phyloP scores from a whole-genome alignment of 2,329 filamentous ascomycete species.

The Diaporthe sp. region DNA sequence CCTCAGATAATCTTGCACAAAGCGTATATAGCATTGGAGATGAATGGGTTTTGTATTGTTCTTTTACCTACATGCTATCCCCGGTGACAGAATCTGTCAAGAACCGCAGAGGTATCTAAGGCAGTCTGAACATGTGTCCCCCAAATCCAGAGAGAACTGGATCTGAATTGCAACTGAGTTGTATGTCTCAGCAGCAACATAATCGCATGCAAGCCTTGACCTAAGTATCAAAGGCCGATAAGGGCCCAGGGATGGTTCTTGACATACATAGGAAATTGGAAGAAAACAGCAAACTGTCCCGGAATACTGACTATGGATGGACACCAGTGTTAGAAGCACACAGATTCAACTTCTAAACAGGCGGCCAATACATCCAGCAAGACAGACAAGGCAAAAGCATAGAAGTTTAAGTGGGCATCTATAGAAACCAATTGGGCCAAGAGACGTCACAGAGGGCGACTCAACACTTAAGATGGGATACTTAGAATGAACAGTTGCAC shows the following conservation, averaged over 20 bases:
- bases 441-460: background rate
- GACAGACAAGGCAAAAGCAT: background rate
- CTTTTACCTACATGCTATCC: background rate
- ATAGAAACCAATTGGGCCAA: background rate
- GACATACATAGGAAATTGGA: background rate
- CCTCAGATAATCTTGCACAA: background rate
- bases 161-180: background rate
- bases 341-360: background rate
- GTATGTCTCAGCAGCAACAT: background rate
- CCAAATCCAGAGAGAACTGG: background rate
- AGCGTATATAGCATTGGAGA: too few species aligned
- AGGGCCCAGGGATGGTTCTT: background rate
- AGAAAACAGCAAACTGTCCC: background rate
- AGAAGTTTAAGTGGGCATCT: background rate
- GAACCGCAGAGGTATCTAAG: too few species aligned
- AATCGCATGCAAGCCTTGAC: background rate
- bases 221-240: background rate
- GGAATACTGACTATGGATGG: background rate
- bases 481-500: background rate
- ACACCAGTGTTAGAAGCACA: background rate
- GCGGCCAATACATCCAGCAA: background rate
- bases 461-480: too few species aligned
- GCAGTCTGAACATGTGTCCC: background rate
- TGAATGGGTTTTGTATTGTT: too few species aligned
- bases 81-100: background rate